Percentiles rank a stretch among this genome's conserved stretches.
Conservation (phyloP, 208 protist species). For the Crithidia thermophila region DNA sequence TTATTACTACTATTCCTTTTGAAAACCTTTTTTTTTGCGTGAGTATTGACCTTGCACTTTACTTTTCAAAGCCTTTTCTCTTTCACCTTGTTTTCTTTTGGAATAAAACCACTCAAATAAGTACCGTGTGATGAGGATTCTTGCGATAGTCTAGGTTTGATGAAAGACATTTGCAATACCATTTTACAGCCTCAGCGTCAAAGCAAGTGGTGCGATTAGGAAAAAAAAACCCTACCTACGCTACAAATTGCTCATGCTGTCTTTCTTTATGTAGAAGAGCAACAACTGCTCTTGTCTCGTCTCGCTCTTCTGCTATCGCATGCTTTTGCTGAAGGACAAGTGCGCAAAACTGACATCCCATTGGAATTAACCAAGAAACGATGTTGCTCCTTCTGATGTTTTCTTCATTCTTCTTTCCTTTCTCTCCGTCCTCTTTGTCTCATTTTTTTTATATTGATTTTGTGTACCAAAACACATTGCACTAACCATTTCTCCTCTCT, state of each 20-base stretch:
- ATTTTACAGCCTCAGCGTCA: no score
- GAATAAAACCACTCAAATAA: neutral
- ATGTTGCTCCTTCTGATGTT: neutral
- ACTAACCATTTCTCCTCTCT: neutral
- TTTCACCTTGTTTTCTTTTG: neutral
- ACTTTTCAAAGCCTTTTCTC: neutral
- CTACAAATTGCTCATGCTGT: slow-evolving; percentile 4
- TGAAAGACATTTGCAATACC: no score
- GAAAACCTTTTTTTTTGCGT: neutral
- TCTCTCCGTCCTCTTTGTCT: slow-evolving; percentile 10
- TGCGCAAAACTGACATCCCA: no score
- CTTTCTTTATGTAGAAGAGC: neutral
- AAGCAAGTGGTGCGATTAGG: neutral
- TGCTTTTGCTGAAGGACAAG: no score
- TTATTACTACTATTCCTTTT: neutral
- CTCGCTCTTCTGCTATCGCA: no score
- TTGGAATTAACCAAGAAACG: no score
- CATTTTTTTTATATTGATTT: slow-evolving; percentile 4
- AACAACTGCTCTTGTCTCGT: no score
- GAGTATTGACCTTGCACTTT: slow-evolving; percentile 4
- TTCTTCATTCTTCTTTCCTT: neutral
- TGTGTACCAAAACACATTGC: neutral
- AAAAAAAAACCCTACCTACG: no score
- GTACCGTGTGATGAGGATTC: no score
- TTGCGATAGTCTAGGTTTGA: no score